Conservation (phyloP, 2,329 filamentous ascomycete species). For the Magnaporthiopsis rhizophila region DNA sequence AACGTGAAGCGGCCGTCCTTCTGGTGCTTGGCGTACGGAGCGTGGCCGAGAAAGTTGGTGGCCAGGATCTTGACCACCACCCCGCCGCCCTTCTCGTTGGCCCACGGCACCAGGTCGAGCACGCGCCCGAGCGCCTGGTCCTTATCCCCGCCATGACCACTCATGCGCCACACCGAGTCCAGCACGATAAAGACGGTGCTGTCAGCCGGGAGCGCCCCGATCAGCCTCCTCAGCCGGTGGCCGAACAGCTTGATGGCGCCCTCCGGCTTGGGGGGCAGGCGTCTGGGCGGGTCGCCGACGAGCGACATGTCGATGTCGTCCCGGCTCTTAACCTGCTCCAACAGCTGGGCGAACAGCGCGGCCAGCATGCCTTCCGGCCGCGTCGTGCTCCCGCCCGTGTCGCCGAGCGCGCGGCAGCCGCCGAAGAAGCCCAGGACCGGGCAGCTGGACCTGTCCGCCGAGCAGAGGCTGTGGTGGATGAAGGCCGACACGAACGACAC, state of each 20-base stretch:
- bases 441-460: not conserved
- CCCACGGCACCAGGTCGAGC: too few species aligned
- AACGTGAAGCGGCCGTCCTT: too few species aligned
- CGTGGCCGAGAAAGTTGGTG: too few species aligned
- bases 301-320: not conserved
- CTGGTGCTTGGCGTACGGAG: too few species aligned
- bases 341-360: not conserved
- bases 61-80: too few species aligned
- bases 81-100: too few species aligned
- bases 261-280: too few species aligned
- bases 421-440: not conserved
- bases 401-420: not conserved
- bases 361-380: not conserved
- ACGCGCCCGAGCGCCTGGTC: too few species aligned
- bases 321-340: not conserved
- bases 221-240: not conserved
- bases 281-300: not conserved
- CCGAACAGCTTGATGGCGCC: too few species aligned
- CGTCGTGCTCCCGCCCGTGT: not conserved
- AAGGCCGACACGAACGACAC: not conserved
- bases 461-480: not conserved
- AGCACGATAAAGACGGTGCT: not conserved
- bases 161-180: not conserved
- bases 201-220: not conserved
- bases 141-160: not conserved